Evolutionary conservation across 345 rosid genomes (phyloP).

Genomic region (Atalantia buxifolia): DNA sequence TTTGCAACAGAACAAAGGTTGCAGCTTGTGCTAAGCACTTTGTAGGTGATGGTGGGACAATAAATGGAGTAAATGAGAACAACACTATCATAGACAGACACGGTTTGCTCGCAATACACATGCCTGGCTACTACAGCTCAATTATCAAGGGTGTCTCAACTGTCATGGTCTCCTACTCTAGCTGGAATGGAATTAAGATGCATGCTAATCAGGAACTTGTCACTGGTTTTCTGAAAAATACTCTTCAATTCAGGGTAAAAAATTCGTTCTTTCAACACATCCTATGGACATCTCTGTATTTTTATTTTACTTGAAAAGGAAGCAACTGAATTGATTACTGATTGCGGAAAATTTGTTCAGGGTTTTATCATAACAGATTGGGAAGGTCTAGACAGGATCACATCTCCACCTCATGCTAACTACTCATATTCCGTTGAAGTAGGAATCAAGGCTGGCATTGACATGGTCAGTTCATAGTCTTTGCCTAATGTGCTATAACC

Average conservation of each 20-base stretch:
- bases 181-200: conserved; percentile 91
- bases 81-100: conserved; percentile 56
- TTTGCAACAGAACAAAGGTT: conserved; percentile 52
- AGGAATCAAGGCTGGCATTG: conserved; percentile 54
- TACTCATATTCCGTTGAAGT: conserved; percentile 52
- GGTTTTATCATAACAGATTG: conserved; percentile 71
- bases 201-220: conserved; percentile 58
- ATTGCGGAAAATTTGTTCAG: conserved; percentile 22
- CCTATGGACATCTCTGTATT: not conserved
- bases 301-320: not conserved
- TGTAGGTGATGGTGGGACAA: conserved; percentile 95
- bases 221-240: conserved; percentile 73
- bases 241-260: conserved; percentile 62
- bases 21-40: conserved; percentile 95
- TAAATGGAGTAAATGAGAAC: conserved; percentile 64
- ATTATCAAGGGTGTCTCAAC: conserved; percentile 86
- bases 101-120: conserved; percentile 59
- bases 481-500: not conserved
- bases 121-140: conserved; percentile 69
- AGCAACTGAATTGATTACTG: conserved; percentile 6
- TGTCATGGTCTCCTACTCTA: conserved; percentile 86
- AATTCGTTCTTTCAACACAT: not conserved
- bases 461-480: conserved; percentile 43
- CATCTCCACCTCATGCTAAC: conserved; percentile 60
- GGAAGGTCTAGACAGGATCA: conserved; percentile 67